These are phyloP conservation scores for Suillus hirtellus DNA, from an alignment of 768 basidiomycete species.

Conservation along the genomic window DNA sequence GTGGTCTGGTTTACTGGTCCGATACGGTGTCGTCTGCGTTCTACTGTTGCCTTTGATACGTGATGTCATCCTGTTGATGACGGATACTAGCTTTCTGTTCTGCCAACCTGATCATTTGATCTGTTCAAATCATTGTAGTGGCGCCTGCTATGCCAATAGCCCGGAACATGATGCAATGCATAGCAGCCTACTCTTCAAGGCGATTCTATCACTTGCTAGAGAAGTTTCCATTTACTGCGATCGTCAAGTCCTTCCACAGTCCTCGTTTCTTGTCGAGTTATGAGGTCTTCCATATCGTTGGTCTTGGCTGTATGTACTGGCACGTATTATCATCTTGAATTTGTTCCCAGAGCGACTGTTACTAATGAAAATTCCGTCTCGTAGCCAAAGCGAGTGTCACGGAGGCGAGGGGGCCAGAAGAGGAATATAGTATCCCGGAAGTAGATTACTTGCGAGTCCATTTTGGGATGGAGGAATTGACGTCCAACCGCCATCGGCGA, in stretches of 20 bases:
- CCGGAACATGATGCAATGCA: no score
- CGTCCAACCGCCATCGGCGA: slow-evolving; percentile 21
- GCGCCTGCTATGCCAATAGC: not conserved
- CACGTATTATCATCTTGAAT: not conserved
- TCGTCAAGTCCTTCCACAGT: not conserved
- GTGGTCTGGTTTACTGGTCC: not conserved
- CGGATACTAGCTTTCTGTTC: not conserved
- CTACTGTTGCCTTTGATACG: not conserved
- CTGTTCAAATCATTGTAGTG: not conserved
- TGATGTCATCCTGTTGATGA: not conserved
- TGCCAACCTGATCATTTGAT: not conserved
- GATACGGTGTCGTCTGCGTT: not conserved
- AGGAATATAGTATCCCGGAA: slow-evolving; percentile 1
- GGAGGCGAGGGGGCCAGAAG: slow-evolving; percentile 18
- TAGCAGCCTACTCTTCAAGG: not conserved
- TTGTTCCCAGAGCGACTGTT: slow-evolving; percentile 6
- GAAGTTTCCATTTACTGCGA: not conserved
- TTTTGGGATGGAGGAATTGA: slow-evolving; percentile 15
- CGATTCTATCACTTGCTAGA: not conserved
- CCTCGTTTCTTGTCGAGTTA: not conserved
- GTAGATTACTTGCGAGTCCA: not conserved
- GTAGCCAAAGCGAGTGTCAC: slow-evolving; percentile 22
- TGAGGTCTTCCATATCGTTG: not conserved
- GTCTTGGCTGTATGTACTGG: not conserved
- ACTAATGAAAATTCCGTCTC: slow-evolving; percentile 3